Conservation (phyloP, 805 yeast genomes). For the Jamesozyma gamospora region DNA sequence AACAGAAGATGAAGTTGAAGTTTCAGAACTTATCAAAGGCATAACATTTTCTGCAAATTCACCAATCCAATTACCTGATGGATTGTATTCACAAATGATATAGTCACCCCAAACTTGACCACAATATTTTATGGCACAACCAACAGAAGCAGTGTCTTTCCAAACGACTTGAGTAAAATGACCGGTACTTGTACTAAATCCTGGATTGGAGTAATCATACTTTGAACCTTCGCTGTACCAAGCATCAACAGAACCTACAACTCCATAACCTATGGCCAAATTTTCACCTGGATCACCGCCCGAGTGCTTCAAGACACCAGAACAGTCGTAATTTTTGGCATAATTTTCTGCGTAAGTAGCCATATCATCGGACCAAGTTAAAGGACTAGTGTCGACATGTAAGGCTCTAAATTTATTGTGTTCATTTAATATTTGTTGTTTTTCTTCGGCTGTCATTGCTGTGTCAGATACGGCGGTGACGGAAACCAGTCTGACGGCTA, state of each 20-base stretch:
- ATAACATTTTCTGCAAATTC: constrained; percentile 34
- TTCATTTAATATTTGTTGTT: constrained; percentile 28
- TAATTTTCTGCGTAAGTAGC: constrained; percentile 42
- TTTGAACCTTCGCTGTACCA: constrained; percentile 60
- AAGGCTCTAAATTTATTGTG: constrained; percentile 43
- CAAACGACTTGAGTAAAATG: constrained; percentile 75
- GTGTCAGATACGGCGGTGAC: too few species aligned
- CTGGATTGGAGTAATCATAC: constrained; percentile 43
- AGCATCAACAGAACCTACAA: constrained; percentile 43
- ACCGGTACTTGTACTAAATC: constrained; percentile 40
- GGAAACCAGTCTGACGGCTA: too few species aligned
- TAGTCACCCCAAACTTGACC: constrained; percentile 44
- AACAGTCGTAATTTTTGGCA: constrained; percentile 41
- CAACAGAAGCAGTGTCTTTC: constrained; percentile 50
- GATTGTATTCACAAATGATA: constrained; percentile 63
- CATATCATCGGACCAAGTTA: constrained; percentile 41
- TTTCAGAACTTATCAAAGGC: constrained; percentile 3
- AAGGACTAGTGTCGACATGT: constrained; percentile 19
- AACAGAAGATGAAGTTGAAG: too few species aligned
- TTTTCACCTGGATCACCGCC: constrained; percentile 57
- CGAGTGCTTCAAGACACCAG: constrained; percentile 55
- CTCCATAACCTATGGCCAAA: constrained; percentile 52
- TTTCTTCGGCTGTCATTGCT: too few species aligned
- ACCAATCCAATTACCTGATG: constrained; percentile 63
- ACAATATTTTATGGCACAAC: constrained; percentile 65